Evolutionary conservation across 768 basidiomycete genomes (phyloP).

Genomic region (Imleria badia): DNA sequence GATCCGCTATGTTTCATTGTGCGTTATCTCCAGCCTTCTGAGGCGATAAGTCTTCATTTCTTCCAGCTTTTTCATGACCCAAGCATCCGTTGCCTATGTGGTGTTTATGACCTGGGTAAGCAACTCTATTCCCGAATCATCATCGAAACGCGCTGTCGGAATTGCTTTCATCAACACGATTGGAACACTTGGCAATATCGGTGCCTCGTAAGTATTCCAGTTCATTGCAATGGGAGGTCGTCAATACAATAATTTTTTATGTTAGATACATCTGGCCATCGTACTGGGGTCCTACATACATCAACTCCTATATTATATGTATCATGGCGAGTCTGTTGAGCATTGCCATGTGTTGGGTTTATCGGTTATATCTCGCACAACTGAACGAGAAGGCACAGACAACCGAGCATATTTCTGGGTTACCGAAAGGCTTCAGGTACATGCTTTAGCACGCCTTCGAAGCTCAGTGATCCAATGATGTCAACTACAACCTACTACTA

Average conservation of each 20-base stretch:
- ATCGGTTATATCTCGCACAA: conserved; percentile 42
- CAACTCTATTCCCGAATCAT: conserved; percentile 68
- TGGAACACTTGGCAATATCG: conserved; percentile 77
- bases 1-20: conserved; percentile 66
- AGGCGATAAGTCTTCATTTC: background rate
- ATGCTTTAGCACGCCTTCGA: conserved; percentile 33
- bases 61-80: conserved; percentile 72
- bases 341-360: conserved; percentile 48
- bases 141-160: conserved; percentile 75
- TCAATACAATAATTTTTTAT: background rate
- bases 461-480: background rate
- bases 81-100: conserved; percentile 68
- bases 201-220: conserved; percentile 61
- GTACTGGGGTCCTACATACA: conserved; percentile 69
- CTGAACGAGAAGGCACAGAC: conserved; percentile 40
- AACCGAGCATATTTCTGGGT: conserved; percentile 36
- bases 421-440: conserved; percentile 43
- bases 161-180: conserved; percentile 79
- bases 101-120: conserved; percentile 55
- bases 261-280: conserved; percentile 63
- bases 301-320: conserved; percentile 72
- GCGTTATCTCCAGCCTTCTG: conserved; percentile 14
- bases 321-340: conserved; percentile 52
- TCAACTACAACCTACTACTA: background rate
- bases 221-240: background rate